Evolutionary conservation across 2,329 filamentous ascomycete genomes (phyloP).

Genomic region (Aspergillus ustus): DNA sequence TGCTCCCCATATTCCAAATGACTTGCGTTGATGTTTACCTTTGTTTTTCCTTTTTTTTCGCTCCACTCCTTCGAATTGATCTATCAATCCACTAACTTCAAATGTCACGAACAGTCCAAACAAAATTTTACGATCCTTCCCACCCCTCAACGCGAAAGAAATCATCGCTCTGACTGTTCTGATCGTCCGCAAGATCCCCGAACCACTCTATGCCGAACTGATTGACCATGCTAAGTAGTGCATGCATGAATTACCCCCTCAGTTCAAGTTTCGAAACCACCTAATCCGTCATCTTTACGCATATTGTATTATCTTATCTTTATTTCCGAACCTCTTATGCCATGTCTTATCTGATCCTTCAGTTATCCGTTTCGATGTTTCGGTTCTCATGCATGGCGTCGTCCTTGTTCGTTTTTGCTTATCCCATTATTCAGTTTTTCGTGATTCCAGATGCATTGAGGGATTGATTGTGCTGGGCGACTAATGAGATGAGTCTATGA

Average conservation of each 20-base stretch:
- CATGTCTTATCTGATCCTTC: slow-evolving; percentile 12
- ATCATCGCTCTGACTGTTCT: slow-evolving; percentile 85
- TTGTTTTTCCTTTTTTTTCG: not conserved
- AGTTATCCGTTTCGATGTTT: not conserved
- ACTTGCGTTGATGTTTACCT: not conserved
- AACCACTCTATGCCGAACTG: slow-evolving; percentile 88
- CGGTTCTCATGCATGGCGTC: not conserved
- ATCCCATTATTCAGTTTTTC: not conserved
- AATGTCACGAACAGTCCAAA: slow-evolving; percentile 69
- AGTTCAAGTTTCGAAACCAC: not conserved
- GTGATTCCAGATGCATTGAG: not conserved
- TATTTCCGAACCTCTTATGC: not conserved
- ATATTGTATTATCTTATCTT: slow-evolving; percentile 1
- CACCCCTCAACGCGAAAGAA: slow-evolving; percentile 78
- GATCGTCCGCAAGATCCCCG: slow-evolving; percentile 86
- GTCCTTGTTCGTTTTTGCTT: not conserved
- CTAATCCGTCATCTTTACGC: not conserved
- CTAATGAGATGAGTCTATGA: slow-evolving; percentile 21
- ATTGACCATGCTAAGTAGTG: slow-evolving; percentile 73
- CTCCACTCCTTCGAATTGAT: not conserved
- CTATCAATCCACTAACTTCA: slow-evolving; percentile 19
- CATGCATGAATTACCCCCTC: not conserved
- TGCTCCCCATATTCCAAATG: slow-evolving; percentile 1
- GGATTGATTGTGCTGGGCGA: not conserved
- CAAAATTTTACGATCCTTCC: slow-evolving; percentile 86